Conservation (phyloP, 2,329 filamentous ascomycete species). For the Scytalidium lignicola region DNA sequence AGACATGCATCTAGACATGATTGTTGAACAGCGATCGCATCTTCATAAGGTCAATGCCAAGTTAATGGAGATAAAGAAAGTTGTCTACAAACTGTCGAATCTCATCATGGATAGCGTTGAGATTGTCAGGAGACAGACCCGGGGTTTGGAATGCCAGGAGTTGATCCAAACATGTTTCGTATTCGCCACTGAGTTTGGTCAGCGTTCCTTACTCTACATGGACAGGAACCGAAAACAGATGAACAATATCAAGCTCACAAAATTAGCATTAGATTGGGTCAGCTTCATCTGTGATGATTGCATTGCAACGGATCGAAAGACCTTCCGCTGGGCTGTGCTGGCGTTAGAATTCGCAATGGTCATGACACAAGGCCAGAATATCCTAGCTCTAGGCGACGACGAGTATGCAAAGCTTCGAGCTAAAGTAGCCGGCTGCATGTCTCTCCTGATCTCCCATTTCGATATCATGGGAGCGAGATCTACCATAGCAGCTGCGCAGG, state of each 20-base stretch:
- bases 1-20: constrained; percentile 78
- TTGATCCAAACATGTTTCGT: constrained; percentile 97
- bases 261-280: constrained; percentile 92
- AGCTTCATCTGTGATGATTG: constrained; percentile 98
- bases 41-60: constrained; percentile 86
- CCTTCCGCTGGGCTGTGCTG: constrained; percentile 94
- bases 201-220: constrained; percentile 90
- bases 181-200: constrained; percentile 97
- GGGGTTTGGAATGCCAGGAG: constrained; percentile 83
- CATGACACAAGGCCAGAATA: constrained; percentile 91
- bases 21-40: constrained; percentile 90
- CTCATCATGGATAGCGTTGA: constrained; percentile 99
- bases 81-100: constrained; percentile 93
- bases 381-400: constrained; percentile 81
- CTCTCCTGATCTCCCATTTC: constrained; percentile 93
- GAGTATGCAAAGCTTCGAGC: constrained; percentile 78
- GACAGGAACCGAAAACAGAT: constrained; percentile 92
- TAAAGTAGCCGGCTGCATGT: constrained; percentile 97
- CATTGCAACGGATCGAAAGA: constrained; percentile 86
- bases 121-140: constrained; percentile 80
- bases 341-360: constrained; percentile 96
- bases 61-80: constrained; percentile 89
- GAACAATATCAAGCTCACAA: constrained; percentile 94
- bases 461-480: constrained; percentile 98
- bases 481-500: constrained; percentile 77